phyloP scores from a whole-genome alignment of 2,329 filamentous ascomycete species.

The Lachnellula occidentalis region DNA sequence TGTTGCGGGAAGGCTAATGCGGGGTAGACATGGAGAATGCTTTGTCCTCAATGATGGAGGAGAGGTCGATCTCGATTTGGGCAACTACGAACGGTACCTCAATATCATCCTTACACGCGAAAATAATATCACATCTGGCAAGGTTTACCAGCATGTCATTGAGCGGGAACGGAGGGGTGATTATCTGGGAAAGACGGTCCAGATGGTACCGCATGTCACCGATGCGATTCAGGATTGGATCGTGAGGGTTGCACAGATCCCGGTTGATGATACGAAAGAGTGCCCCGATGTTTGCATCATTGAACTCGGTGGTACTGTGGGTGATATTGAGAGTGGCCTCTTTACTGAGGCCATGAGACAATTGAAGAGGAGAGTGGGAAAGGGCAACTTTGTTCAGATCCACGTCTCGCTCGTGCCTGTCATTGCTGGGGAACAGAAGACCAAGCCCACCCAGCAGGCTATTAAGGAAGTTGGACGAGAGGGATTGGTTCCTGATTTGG shows the following conservation, averaged over 20 bases:
- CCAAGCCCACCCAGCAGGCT: slow-evolving; percentile 91
- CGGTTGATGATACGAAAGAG: slow-evolving; percentile 77
- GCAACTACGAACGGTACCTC: slow-evolving; percentile 77
- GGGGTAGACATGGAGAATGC: slow-evolving; percentile 71
- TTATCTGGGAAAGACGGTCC: slow-evolving; percentile 83
- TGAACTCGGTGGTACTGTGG: slow-evolving; percentile 63
- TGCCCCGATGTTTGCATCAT: slow-evolving; percentile 91
- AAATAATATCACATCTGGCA: slow-evolving; percentile 96
- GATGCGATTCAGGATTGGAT: slow-evolving; percentile 93
- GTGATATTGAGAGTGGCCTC: slow-evolving; percentile 81
- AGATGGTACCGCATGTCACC: slow-evolving; percentile 89
- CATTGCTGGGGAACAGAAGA: slow-evolving; percentile 70
- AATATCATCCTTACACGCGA: slow-evolving; percentile 76
- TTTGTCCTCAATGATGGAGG: slow-evolving; percentile 84
- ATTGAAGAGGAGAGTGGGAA: slow-evolving; percentile 65
- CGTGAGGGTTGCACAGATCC: slow-evolving; percentile 74
- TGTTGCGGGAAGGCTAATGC: background rate
- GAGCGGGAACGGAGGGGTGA: slow-evolving; percentile 54
- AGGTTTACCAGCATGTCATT: slow-evolving; percentile 89
- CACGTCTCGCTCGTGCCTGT: slow-evolving; percentile 85
- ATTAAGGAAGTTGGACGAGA: slow-evolving; percentile 79
- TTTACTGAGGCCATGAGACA: slow-evolving; percentile 85
- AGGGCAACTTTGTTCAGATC: slow-evolving; percentile 80
- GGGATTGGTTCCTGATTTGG: slow-evolving; percentile 24
- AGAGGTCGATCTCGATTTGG: slow-evolving; percentile 69